Conservation (phyloP, 1,284 basidiomycete genomes). For the Clitocybe nebularis region DNA sequence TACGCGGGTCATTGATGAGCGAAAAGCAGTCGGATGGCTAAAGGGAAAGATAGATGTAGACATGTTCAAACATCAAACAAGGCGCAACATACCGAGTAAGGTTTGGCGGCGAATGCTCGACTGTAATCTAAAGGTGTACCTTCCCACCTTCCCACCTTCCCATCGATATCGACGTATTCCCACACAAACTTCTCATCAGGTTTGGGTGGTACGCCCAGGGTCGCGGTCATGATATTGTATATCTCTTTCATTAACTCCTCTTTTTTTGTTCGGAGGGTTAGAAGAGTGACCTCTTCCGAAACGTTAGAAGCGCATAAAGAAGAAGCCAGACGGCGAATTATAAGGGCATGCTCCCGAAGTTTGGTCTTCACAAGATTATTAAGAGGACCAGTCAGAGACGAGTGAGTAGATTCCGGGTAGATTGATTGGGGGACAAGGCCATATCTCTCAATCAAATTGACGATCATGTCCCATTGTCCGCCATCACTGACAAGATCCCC, state of each 20-base stretch:
- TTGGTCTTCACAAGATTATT: conserved; percentile 84
- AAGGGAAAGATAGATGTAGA: conserved; percentile 7
- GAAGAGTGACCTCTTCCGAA: conserved; percentile 40
- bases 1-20: conserved; percentile 92
- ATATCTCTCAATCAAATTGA: conserved; percentile 81
- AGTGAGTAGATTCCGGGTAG: conserved; percentile 87
- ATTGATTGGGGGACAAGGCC: conserved; percentile 80
- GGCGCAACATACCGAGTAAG: conserved; percentile 45
- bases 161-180: conserved; percentile 85
- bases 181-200: conserved; percentile 75
- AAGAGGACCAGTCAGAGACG: conserved; percentile 69
- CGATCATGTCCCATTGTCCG: conserved; percentile 94
- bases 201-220: conserved; percentile 80
- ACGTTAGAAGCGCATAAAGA: conserved; percentile 46
- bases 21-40: conserved; percentile 77
- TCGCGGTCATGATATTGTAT: conserved; percentile 84
- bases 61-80: conserved; percentile 4
- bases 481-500: conserved; percentile 85
- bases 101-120: conserved; percentile 55
- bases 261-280: conserved; percentile 74
- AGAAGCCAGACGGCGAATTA: conserved; percentile 64
- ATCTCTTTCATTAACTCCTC: conserved; percentile 81
- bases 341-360: conserved; percentile 86
- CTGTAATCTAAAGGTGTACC: conserved; percentile 83
- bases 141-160: conserved; percentile 72